phyloP scores from a whole-genome alignment of 805 yeast species.

The Lachancea thermotolerans region DNA sequence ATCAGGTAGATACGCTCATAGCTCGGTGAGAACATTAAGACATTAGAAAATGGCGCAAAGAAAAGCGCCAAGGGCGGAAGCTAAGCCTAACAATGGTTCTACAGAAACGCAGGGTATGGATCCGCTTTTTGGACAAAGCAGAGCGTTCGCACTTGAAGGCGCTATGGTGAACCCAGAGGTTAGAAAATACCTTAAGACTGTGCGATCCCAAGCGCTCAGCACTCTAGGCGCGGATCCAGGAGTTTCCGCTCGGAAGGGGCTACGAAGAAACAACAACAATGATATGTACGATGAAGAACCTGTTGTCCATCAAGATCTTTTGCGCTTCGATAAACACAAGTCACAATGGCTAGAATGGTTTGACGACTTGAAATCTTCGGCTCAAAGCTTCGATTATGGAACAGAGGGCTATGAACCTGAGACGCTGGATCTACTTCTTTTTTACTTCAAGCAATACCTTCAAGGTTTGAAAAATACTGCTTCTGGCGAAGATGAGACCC shows the following conservation, averaged over 20 bases:
- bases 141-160: slow-evolving; percentile 24
- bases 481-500: neutral
- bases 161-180: slow-evolving; percentile 24
- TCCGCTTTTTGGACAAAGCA: slow-evolving; percentile 26
- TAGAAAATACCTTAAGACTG: slow-evolving; percentile 19
- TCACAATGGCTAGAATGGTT: slow-evolving; percentile 7
- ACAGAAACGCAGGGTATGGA: slow-evolving; percentile 12
- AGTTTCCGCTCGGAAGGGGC: neutral
- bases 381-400: slow-evolving; percentile 4
- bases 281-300: slow-evolving; percentile 6
- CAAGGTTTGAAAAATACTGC: slow-evolving; percentile 11
- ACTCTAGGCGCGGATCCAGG: slow-evolving; percentile 9
- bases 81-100: neutral
- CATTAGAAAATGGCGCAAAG: neutral
- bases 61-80: neutral
- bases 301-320: neutral
- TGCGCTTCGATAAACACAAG: neutral
- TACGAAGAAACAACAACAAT: neutral
- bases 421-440: slow-evolving; percentile 17
- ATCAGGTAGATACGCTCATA: no score
- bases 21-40: no score
- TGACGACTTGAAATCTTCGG: neutral
- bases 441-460: slow-evolving; percentile 17
- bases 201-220: slow-evolving; percentile 25
- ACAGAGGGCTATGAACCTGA: slow-evolving; percentile 17